Evolutionary conservation across 2,329 filamentous ascomycete species (phyloP).

Genomic region (Neoascochyta sp.): DNA sequence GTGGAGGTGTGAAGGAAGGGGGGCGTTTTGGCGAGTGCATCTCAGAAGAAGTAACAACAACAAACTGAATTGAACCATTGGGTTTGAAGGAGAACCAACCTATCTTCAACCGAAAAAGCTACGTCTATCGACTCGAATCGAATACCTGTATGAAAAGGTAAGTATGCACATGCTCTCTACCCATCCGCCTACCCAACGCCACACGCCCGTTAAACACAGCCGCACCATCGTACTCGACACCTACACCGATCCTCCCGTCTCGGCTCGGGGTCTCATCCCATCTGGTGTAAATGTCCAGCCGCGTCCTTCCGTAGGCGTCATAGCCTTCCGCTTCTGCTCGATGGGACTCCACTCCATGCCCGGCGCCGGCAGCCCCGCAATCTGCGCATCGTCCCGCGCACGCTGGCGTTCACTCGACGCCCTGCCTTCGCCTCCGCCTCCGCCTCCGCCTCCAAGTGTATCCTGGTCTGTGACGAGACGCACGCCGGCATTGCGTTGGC

Average conservation of each 20-base stretch:
- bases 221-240: background rate
- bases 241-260: slow-evolving; percentile 33
- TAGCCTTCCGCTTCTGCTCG: slow-evolving; percentile 36
- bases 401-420: slow-evolving; percentile 12
- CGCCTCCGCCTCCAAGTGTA: slow-evolving; percentile 4
- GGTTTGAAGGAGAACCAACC: too few species aligned
- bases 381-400: slow-evolving; percentile 33
- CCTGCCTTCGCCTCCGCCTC: slow-evolving; percentile 4
- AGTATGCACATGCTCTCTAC: too few species aligned
- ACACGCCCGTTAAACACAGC: background rate
- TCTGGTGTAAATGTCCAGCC: slow-evolving; percentile 29
- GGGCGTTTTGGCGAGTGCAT: too few species aligned
- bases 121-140: too few species aligned
- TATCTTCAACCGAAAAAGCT: too few species aligned
- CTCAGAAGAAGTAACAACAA: too few species aligned
- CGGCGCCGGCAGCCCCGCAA: slow-evolving; percentile 28
- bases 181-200: slow-evolving; percentile 1
- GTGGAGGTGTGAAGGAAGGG: too few species aligned
- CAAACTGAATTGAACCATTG: too few species aligned
- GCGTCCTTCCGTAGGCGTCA: slow-evolving; percentile 39
- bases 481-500: slow-evolving; percentile 34
- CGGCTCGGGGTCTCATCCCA: slow-evolving; percentile 33
- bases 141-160: background rate
- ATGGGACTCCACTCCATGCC: slow-evolving; percentile 41
- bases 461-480: slow-evolving; percentile 36